Evolutionary conservation across 129 eudicot genomes (phyloP), one percentile per base, ranked within the genome.

Genomic region (Tagetes erecta): DNA sequence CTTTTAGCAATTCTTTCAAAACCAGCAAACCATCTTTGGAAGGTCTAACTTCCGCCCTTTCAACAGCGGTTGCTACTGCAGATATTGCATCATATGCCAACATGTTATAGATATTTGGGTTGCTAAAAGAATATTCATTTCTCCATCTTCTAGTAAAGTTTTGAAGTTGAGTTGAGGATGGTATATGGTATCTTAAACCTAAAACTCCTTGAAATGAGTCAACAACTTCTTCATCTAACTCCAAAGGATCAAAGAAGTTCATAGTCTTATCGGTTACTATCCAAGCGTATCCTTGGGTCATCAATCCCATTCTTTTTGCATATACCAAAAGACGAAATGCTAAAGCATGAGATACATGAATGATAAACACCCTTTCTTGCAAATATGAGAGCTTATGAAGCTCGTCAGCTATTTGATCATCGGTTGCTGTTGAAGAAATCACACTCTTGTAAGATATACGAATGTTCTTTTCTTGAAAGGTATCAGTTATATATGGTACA

Each of bases 21-120:
- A 87, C 38, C 44, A 27, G 1, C 7, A 46, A 14, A 1, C 87
- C 75, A 40, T 2, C 14, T n/a, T 40, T 2, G 6, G 13, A 5
- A 11, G 39, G 47, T 7, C 6, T 64, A 49, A 39, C 38, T 13
- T 66, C 55, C 1, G 20, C 39, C 64, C n/a, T 72, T 50, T 78
- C 86, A 12, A 67, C 46, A 5, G 86, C 85, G 30, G 37, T 56
- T 41, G 87, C 87, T n/a, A 87, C 12, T 14, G 82, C 84, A 66
- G 62, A 73, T 30, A 58, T 51, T 3, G 84, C 72, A 83, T 87
- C 89, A 82, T 87, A 87, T 59, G 85, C 89, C 83, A 76, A 71
- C 4, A 87, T 8, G 47, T 79, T 83, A n/a, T 33, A 52, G 11
- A 71, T 58, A 70, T 49, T 71, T 5, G 64, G n/a, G n/a, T n/a